Base-by-base conservation (phyloP, 225 moss, liverwort and hornwort genomes). In the Rhytidiadelphus loreus region DNA sequence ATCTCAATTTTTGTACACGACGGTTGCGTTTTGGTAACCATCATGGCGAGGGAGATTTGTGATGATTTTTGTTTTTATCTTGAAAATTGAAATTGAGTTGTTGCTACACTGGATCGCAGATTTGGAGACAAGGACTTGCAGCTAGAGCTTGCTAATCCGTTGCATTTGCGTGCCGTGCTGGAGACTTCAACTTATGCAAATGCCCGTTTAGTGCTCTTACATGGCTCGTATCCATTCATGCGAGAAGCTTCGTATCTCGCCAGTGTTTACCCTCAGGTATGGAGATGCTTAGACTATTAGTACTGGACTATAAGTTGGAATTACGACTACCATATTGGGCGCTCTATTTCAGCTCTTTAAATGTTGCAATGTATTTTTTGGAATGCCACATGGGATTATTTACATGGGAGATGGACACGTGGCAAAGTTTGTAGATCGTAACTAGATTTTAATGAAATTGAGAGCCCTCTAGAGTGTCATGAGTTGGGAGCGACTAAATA, bases 61-160 rank as follows among this genome's bases (percentile, higher is more conserved):
- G 62, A n/a, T 23, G 8, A 13, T 52, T 33, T 43, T 35, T 77
- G 10, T 37, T 77, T 63, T 86, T 64, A 35, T 56, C n/a, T 52
- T 87, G 50, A 71, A 39, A 69, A 69, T 24, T 71, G 39, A 37
- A 35, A 74, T 44, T 87, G 39, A 83, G 48, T 21, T 65, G 16
- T 75, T 39, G 44, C 15, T 30, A 14, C 43, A 62, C n/a, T 63
- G 84, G 63, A 64, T 88, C 68, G 77, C 91, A 98, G 98, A 13
- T 98, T 99, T 89, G 99, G 99, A 76, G 99, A 99, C 91, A 97
- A 93, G 92, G 99, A 99, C 66, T 89, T 99, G 92, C 96, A 99
- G 93, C 89, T 99, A 85, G 93, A 95, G 84, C 91, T 96, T 56
- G 96, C 96, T 52, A 99, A 97, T 91, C 99, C 99, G 35, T 92